Percentiles rank a stretch among this genome's conserved stretches.
phyloP scores from a whole-genome alignment of 768 basidiomycete genomes.

The Agrocybe praecox region DNA sequence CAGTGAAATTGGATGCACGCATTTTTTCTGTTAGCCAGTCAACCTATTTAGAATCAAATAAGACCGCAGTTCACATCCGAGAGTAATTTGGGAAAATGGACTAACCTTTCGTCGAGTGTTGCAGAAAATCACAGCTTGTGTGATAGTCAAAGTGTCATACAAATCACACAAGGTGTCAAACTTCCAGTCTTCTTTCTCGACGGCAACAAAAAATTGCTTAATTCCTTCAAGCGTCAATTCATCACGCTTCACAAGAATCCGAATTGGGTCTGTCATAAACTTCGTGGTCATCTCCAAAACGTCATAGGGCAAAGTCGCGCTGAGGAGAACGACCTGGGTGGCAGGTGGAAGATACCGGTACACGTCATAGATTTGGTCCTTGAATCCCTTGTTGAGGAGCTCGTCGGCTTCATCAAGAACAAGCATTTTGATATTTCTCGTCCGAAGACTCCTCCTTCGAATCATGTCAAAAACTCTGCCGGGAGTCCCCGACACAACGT shows the following conservation, averaged over 20 bases:
- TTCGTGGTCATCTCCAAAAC: slow-evolving; percentile 99
- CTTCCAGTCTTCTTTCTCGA: slow-evolving; percentile 99
- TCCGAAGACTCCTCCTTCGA: slow-evolving; percentile 87
- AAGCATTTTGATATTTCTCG: slow-evolving; percentile 98
- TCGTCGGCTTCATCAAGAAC: slow-evolving; percentile 96
- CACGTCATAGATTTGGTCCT: slow-evolving; percentile 99
- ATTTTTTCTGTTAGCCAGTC: slow-evolving; percentile 99
- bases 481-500: slow-evolving; percentile 96
- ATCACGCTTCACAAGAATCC: slow-evolving; percentile 98
- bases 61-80: slow-evolving; percentile 2
- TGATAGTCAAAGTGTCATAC: slow-evolving; percentile 98
- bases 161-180: slow-evolving; percentile 97
- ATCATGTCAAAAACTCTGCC: slow-evolving; percentile 99
- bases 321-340: slow-evolving; percentile 95
- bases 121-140: slow-evolving; percentile 99
- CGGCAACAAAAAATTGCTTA: slow-evolving; percentile 97
- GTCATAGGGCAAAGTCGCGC: slow-evolving; percentile 95
- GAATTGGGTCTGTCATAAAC: slow-evolving; percentile 99
- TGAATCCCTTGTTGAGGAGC: slow-evolving; percentile 96
- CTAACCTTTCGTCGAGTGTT: slow-evolving; percentile 94
- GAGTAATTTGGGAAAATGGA: background rate
- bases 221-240: slow-evolving; percentile 97
- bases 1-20: slow-evolving; percentile 98
- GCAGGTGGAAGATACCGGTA: slow-evolving; percentile 97
- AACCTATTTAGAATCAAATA: slow-evolving; percentile 49